A percentile compares a stretch with the other conserved stretches of the same genome.
Conservation (phyloP, 495 filamentous ascomycete species). For the Lindgomyces ingoldianus region DNA sequence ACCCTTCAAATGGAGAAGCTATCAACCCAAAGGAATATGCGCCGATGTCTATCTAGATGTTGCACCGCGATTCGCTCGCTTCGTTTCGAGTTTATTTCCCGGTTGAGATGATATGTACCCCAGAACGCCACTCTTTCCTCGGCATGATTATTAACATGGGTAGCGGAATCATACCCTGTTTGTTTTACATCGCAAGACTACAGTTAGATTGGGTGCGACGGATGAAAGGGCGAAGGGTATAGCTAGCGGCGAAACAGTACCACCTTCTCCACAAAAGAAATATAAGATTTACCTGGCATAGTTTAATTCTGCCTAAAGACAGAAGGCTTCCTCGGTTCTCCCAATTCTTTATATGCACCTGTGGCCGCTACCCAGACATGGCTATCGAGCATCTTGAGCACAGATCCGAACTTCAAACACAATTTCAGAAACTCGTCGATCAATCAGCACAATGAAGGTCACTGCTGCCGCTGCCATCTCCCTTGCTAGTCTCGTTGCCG, state of each 20-base stretch:
- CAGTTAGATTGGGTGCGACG: constrained; percentile 21
- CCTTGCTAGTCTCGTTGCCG: constrained; percentile 27
- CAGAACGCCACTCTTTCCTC: constrained; percentile 29
- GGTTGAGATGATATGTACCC: constrained; percentile 22
- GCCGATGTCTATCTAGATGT: not conserved
- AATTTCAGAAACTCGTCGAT: not conserved
- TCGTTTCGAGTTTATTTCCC: constrained; percentile 19
- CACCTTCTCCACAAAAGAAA: constrained; percentile 17
- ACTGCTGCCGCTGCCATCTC: constrained; percentile 24
- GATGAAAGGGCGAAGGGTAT: constrained; percentile 24
- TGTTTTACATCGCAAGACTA: constrained; percentile 13
- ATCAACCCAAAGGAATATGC: not conserved
- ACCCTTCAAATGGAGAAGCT: not conserved
- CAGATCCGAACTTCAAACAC: not conserved
- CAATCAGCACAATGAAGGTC: constrained; percentile 31
- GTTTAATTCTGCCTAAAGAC: constrained; percentile 34
- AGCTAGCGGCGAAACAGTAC: constrained; percentile 6
- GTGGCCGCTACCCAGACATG: not conserved
- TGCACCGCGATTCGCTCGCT: constrained; percentile 24
- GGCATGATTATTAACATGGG: constrained; percentile 13
- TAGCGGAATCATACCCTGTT: constrained; percentile 3
- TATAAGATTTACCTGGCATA: constrained; percentile 3
- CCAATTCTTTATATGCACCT: constrained; percentile 9
- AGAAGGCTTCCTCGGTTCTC: not conserved
- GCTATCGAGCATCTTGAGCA: constrained; percentile 6